A percentile compares a stretch with the other conserved stretches of the same genome.
Evolutionary conservation across 2,329 filamentous ascomycete genomes (phyloP).

Genomic region (Fonsecaea pugnacius): DNA sequence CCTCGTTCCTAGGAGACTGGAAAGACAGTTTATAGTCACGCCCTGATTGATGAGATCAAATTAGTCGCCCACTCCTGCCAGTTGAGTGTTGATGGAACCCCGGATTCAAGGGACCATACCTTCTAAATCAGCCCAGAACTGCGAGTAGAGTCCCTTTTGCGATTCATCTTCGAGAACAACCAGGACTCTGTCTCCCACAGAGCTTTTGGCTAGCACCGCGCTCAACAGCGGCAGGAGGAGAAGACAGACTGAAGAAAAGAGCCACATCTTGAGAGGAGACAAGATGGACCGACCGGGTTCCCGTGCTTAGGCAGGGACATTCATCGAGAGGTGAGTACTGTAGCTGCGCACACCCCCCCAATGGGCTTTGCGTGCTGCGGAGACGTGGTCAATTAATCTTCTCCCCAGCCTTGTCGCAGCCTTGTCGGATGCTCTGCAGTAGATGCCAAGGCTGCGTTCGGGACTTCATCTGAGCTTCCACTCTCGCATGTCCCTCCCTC

Average conservation of each 20-base stretch:
- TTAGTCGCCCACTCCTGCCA: conserved; percentile 17
- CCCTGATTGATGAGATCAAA: conserved; percentile 55
- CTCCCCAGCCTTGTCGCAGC: conserved; percentile 15
- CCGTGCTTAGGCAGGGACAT: conserved; percentile 14
- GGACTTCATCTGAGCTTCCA: not conserved
- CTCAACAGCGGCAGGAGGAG: conserved; percentile 69
- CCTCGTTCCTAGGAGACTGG: conserved; percentile 80
- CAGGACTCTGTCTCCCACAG: conserved; percentile 76
- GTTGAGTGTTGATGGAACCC: not conserved
- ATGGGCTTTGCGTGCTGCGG: conserved; percentile 9
- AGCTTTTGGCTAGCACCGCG: conserved; percentile 75
- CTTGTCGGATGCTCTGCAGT: not conserved
- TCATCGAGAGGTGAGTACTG: conserved; percentile 10
- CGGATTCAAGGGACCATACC: conserved; percentile 39
- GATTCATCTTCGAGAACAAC: conserved; percentile 82
- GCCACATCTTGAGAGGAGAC: conserved; percentile 66
- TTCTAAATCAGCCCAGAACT: conserved; percentile 64
- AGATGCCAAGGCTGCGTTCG: not conserved
- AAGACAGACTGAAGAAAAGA: conserved; percentile 60
- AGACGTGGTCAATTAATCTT: conserved; percentile 18
- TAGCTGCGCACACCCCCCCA: not conserved
- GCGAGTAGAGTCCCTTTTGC: conserved; percentile 81
- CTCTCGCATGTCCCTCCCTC: not conserved
- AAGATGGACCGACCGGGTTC: conserved; percentile 7
- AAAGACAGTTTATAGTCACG: conserved; percentile 82